Evolutionary conservation across 345 rosid genomes (phyloP).

Genomic region (Acer negundo): DNA sequence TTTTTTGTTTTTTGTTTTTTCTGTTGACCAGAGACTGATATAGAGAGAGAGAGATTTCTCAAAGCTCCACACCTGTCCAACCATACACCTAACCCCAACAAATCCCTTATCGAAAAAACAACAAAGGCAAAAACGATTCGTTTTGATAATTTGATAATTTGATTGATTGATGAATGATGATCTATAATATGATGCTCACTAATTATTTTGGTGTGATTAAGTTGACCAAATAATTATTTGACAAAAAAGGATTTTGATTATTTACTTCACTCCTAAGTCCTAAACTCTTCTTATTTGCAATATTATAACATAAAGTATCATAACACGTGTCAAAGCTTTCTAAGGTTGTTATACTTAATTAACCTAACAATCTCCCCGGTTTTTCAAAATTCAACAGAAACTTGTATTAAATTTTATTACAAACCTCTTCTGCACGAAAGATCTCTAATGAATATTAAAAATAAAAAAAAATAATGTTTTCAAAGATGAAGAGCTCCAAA

Average conservation of each 20-base stretch:
- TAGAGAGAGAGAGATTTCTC: neutral
- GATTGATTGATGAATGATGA: too few species aligned
- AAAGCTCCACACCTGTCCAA: conserved; percentile 9
- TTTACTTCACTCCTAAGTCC: conserved; percentile 4
- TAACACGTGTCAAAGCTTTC: too few species aligned
- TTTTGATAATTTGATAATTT: neutral
- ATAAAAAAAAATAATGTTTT: too few species aligned
- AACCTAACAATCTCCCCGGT: neutral
- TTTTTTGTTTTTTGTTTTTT: neutral
- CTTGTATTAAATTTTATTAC: too few species aligned
- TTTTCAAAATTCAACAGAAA: neutral
- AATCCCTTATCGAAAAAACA: neutral
- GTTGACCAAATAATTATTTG: neutral
- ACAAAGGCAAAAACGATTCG: neutral
- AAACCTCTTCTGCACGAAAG: too few species aligned
- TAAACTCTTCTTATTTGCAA: neutral
- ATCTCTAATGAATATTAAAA: too few species aligned
- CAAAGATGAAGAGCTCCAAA: neutral
- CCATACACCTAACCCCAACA: conserved; percentile 1
- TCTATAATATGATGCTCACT: neutral
- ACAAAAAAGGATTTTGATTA: too few species aligned
- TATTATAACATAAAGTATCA: neutral
- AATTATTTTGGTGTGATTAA: neutral
- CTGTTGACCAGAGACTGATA: neutral
- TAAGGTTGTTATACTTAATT: neutral